phyloP scores from a whole-genome alignment of 345 rosid species.

The Hirschfeldia incana region DNA sequence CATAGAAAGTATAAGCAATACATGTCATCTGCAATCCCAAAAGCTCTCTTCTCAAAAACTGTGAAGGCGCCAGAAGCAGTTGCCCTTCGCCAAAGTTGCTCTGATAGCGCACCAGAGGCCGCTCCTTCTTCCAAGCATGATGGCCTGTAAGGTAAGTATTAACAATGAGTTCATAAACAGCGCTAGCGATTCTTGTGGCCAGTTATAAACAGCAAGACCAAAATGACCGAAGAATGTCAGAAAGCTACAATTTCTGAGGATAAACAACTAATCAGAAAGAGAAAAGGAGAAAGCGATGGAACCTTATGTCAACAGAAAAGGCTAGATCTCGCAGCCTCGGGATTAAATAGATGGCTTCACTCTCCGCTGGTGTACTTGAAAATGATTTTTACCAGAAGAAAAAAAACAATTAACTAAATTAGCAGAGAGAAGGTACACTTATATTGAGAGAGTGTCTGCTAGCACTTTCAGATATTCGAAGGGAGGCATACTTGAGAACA shows the following conservation, averaged over 20 bases:
- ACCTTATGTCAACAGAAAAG: slow-evolving; percentile 90
- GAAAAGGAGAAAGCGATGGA: slow-evolving; percentile 21
- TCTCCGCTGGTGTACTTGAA: slow-evolving; percentile 66
- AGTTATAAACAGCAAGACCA: slow-evolving; percentile 18
- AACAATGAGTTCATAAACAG: slow-evolving; percentile 6
- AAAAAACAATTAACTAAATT: background rate
- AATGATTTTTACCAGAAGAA: slow-evolving; percentile 3
- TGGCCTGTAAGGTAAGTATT: slow-evolving; percentile 41
- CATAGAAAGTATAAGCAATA: slow-evolving; percentile 35
- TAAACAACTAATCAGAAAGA: slow-evolving; percentile 4
- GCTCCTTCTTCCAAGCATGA: slow-evolving; percentile 56
- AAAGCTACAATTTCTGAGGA: slow-evolving; percentile 6
- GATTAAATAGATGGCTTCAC: slow-evolving; percentile 71
- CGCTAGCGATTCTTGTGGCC: background rate
- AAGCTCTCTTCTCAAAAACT: slow-evolving; percentile 74
- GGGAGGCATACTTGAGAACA: slow-evolving; percentile 66
- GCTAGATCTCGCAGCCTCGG: slow-evolving; percentile 92
- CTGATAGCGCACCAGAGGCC: slow-evolving; percentile 51
- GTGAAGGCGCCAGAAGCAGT: slow-evolving; percentile 74
- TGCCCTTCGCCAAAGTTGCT: slow-evolving; percentile 94
- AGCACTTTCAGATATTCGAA: slow-evolving; percentile 20
- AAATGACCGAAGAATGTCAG: slow-evolving; percentile 5
- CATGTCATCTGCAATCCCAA: slow-evolving; percentile 98
- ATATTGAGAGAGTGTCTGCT: slow-evolving; percentile 9
- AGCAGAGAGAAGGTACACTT: slow-evolving; percentile 17